Percentiles rank a stretch among this genome's conserved stretches.
phyloP scores from a whole-genome alignment of 306 rosid genomes.

The Cicer arietinum region DNA sequence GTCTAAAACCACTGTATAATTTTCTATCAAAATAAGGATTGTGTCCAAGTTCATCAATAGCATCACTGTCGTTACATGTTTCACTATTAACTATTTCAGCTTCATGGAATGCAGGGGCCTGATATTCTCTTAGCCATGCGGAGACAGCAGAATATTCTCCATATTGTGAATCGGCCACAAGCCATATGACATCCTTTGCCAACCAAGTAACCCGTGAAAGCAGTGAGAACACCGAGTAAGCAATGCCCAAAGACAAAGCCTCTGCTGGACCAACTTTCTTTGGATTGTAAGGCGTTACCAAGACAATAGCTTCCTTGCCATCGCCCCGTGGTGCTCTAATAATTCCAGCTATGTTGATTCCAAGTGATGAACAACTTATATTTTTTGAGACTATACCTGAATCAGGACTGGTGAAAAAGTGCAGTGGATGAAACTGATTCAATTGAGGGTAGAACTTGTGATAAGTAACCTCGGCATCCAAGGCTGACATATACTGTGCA shows the following conservation, averaged over 20 bases:
- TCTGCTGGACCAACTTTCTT: constrained; percentile 57
- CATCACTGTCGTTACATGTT: constrained; percentile 54
- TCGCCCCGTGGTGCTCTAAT: constrained; percentile 93
- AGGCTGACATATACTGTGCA: constrained; percentile 70
- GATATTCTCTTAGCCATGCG: constrained; percentile 95
- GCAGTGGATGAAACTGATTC: constrained; percentile 70
- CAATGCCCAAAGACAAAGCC: constrained; percentile 79
- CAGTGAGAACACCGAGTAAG: constrained; percentile 86
- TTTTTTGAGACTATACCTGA: constrained; percentile 60
- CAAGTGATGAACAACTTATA: constrained; percentile 65
- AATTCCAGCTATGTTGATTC: constrained; percentile 82
- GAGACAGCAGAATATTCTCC: constrained; percentile 82
- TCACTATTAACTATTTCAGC: constrained; percentile 49
- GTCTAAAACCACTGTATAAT: constrained; percentile 69
- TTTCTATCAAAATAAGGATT: constrained; percentile 45
- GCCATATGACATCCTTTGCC: constrained; percentile 94
- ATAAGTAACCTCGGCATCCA: constrained; percentile 82
- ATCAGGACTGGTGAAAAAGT: constrained; percentile 82
- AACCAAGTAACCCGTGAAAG: constrained; percentile 89
- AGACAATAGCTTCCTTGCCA: constrained; percentile 96
- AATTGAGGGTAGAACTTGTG: constrained; percentile 76
- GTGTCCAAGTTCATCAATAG: constrained; percentile 50
- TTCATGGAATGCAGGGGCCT: constrained; percentile 63
- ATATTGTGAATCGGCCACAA: constrained; percentile 78
- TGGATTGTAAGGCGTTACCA: constrained; percentile 87